A percentile compares a stretch with the other conserved stretches of the same genome.
Evolutionary conservation across 2,329 filamentous ascomycete genomes (phyloP).

Genomic region (Exophiala oligosperma): DNA sequence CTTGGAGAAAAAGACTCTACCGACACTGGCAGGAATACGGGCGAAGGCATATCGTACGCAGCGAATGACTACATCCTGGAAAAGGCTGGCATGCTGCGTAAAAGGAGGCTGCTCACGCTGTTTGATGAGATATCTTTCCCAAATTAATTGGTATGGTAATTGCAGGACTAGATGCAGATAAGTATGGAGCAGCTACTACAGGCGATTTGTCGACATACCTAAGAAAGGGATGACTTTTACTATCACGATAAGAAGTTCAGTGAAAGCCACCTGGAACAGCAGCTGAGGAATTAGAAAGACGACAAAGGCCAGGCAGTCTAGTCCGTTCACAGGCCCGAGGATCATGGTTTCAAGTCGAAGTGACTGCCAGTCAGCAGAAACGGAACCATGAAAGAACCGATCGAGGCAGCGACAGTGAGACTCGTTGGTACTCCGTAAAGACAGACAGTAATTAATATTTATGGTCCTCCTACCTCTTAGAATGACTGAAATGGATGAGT

Average conservation of each 20-base stretch:
- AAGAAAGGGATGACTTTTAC: slow-evolving; percentile 69
- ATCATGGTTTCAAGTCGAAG: slow-evolving; percentile 56
- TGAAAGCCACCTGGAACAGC: slow-evolving; percentile 64
- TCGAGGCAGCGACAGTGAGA: too few species aligned
- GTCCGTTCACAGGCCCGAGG: slow-evolving; percentile 69
- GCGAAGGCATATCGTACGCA: slow-evolving; percentile 78
- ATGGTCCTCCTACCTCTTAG: too few species aligned
- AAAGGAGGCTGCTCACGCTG: slow-evolving; percentile 58
- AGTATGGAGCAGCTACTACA: background rate
- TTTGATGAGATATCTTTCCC: slow-evolving; percentile 56
- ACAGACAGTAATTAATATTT: too few species aligned
- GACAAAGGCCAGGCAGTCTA: slow-evolving; percentile 74
- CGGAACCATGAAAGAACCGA: too few species aligned
- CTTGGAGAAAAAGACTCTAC: slow-evolving; percentile 76
- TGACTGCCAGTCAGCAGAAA: background rate
- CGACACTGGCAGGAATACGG: slow-evolving; percentile 66
- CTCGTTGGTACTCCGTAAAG: too few species aligned
- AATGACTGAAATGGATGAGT: too few species aligned
- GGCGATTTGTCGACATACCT: slow-evolving; percentile 47
- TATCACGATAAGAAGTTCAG: slow-evolving; percentile 54
- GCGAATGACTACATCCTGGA: slow-evolving; percentile 75
- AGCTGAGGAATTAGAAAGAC: slow-evolving; percentile 71
- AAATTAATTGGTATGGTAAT: slow-evolving; percentile 60
- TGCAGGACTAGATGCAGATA: slow-evolving; percentile 36
- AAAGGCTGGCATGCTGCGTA: slow-evolving; percentile 67